Base-by-base conservation (phyloP, 345 rosid species). In the Clarkia xantiana region DNA sequence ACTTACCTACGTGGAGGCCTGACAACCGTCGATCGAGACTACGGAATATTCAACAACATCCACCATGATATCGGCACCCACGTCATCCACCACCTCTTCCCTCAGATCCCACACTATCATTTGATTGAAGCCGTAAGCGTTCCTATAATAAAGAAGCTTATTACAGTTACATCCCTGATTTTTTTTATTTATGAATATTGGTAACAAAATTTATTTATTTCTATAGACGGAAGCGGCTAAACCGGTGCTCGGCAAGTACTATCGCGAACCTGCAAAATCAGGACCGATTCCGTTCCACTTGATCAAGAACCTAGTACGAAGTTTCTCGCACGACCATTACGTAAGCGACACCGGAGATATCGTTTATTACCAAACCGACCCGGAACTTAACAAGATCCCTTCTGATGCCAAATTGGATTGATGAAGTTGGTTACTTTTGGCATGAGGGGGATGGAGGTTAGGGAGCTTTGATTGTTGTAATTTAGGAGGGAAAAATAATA, bases 31-130 rank as follows among this genome's bases (percentile, higher is more conserved):
- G 96, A 87, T 56, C 72, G 94, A 15, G 96, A 87, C 52, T 87
- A 87, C 22, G 94, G 94, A 40, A 46, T 63, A 66, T 73, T 87
- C 52, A 87, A 87, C 64, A 74, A 72, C 38, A 69, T 87, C 58
- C 96, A 87, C 67, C 96, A 87, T 54, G 91, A 87, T 45, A 83
- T 81, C 56, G 96, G 96, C 66, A 87, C 96, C 40, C 94, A 87
- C 57, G 94, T 87, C 54, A 75, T 87, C 44, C 96, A 87, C 51
- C 96, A 87, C 60, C 85, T 87, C 54, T 87, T 87, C 75, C 96
- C 96, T 56, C 96, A 87, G 62, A 87, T 87, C 68, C 96, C 94
- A 20, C 96, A 84, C 58, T 84, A 87, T 56, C 91, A 76, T 60
- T 62, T 87, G 36, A 66, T 77, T 2, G 96, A 87, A 56, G 96